Evolutionary conservation across 1,284 basidiomycete genomes (phyloP).

Genomic region (Leccinum variabile): DNA sequence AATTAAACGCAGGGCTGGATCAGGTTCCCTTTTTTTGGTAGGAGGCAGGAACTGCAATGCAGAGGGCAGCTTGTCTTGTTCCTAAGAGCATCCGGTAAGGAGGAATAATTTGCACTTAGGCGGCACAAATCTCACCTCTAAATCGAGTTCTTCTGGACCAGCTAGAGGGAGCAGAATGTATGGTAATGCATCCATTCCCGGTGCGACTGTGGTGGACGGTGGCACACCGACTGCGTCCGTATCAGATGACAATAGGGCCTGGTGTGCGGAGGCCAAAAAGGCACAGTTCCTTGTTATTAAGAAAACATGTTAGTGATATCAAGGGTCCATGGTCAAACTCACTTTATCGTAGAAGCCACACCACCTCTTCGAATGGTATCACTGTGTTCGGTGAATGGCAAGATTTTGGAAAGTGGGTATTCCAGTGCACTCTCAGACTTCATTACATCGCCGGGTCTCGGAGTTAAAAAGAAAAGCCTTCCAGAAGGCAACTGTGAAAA

Average conservation of each 20-base stretch:
- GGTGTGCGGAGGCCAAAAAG: slow-evolving; percentile 68
- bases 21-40: slow-evolving; percentile 83
- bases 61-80: slow-evolving; percentile 85
- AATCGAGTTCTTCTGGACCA: slow-evolving; percentile 91
- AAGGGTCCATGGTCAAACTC: slow-evolving; percentile 23
- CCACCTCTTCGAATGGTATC: slow-evolving; percentile 86
- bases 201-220: slow-evolving; percentile 58
- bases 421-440: slow-evolving; percentile 49
- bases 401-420: slow-evolving; percentile 80
- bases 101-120: not conserved
- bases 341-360: slow-evolving; percentile 86
- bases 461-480: slow-evolving; percentile 69
- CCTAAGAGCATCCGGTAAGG: slow-evolving; percentile 45
- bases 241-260: slow-evolving; percentile 68
- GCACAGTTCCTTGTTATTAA: slow-evolving; percentile 65
- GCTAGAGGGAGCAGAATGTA: slow-evolving; percentile 89
- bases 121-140: slow-evolving; percentile 57
- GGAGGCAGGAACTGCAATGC: slow-evolving; percentile 87
- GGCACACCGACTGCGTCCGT: slow-evolving; percentile 47
- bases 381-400: slow-evolving; percentile 86
- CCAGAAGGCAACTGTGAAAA: slow-evolving; percentile 59
- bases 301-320: slow-evolving; percentile 7
- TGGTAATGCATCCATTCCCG: slow-evolving; percentile 81
- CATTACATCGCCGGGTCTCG: slow-evolving; percentile 47
- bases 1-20: slow-evolving; percentile 78